These are phyloP conservation scores for Ceratocystis albifundus DNA, from an alignment of 2,329 filamentous ascomycete species.

Conservation along the genomic window DNA sequence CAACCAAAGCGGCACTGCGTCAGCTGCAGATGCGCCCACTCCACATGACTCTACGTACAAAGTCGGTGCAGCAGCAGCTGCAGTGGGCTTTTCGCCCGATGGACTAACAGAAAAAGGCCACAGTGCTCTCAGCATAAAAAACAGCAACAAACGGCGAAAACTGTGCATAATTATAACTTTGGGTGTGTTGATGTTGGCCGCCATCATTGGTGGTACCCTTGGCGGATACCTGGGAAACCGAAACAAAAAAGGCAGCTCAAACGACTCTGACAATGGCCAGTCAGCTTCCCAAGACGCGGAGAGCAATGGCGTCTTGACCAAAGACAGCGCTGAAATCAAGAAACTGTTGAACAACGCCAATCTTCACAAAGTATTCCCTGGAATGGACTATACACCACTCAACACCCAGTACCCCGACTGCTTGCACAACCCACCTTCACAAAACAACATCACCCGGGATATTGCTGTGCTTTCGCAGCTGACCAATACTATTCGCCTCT, in stretches of 20 bases:
- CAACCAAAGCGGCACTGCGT: constrained; percentile 13
- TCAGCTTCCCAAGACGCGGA: constrained; percentile 49
- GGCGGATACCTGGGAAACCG: constrained; percentile 58
- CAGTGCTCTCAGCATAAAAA: background rate
- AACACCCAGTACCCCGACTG: constrained; percentile 86
- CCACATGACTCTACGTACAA: background rate
- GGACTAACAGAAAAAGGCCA: constrained; percentile 38
- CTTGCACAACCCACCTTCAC: constrained; percentile 61
- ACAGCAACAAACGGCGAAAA: constrained; percentile 41
- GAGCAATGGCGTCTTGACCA: constrained; percentile 58
- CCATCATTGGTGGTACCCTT: constrained; percentile 60
- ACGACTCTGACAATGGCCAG: constrained; percentile 30
- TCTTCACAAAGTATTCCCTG: constrained; percentile 87
- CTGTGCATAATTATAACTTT: constrained; percentile 56
- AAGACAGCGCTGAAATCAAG: constrained; percentile 69
- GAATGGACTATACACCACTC: constrained; percentile 88
- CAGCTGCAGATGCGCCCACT: background rate
- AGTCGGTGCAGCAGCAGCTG: constrained; percentile 4
- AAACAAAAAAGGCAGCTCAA: constrained; percentile 28
- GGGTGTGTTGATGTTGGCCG: constrained; percentile 55
- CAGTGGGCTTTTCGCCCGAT: constrained; percentile 13
- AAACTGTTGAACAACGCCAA: constrained; percentile 65
- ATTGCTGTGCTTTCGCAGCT: constrained; percentile 81
- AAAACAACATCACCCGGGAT: constrained; percentile 90
- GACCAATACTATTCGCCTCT: constrained; percentile 76